Conservation (phyloP, 108 stramenopile genomes). For the Thalassiosira profunda region DNA sequence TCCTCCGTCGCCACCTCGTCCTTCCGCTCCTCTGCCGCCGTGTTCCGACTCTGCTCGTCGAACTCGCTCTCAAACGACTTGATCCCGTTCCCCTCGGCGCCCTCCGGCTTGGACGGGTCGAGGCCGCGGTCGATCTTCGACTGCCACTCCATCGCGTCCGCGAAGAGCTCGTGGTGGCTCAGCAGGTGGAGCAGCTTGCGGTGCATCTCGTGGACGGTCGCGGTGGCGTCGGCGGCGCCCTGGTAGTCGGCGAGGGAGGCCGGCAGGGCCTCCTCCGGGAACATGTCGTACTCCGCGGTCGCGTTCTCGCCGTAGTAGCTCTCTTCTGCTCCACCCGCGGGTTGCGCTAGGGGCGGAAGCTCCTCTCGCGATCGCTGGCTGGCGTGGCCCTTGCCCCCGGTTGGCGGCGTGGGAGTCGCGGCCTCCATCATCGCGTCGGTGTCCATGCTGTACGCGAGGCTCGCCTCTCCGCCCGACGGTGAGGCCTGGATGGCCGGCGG, state of each 20-base stretch:
- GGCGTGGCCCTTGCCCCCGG: neutral
- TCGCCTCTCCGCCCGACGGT: neutral
- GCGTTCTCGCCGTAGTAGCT: neutral
- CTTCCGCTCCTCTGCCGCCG: neutral
- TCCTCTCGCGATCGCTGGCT: neutral
- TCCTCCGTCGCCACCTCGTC: neutral
- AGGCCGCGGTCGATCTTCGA: slow-evolving; percentile 18
- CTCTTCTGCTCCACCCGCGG: neutral
- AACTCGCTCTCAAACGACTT: slow-evolving; percentile 3
- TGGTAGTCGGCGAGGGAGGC: neutral
- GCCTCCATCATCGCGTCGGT: neutral
- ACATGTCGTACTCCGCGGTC: neutral
- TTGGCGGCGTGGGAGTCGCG: neutral
- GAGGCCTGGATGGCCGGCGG: neutral
- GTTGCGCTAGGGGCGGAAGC: too few species aligned
- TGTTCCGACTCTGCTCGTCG: too few species aligned
- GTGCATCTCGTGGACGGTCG: slow-evolving; percentile 79
- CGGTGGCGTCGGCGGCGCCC: slow-evolving; percentile 58
- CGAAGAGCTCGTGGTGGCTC: slow-evolving; percentile 79
- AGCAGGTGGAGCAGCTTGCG: slow-evolving; percentile 70
- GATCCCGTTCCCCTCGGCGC: slow-evolving; percentile 7
- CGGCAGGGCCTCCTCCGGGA: neutral
- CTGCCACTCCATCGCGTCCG: slow-evolving; percentile 60
- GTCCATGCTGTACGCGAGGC: neutral
- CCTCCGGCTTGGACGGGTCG: slow-evolving; percentile 48